Base-by-base conservation (phyloP, 139 green algal genomes). In the Trebouxia sp. region DNA sequence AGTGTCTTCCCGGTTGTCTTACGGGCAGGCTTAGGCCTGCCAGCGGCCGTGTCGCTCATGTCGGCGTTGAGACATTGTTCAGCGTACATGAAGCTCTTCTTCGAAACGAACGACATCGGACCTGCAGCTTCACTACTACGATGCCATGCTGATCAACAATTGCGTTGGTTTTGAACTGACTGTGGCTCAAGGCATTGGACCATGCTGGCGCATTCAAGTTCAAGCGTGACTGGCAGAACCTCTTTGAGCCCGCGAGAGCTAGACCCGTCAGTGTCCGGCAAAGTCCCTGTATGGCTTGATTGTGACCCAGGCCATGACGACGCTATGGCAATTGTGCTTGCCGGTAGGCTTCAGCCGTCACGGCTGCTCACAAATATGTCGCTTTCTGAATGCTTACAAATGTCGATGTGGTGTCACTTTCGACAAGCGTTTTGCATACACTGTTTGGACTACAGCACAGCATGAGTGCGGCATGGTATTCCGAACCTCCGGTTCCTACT, bases 301-400 rank as follows among this genome's bases (percentile, higher is more conserved):
- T 88, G 82, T 76, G 87, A 87, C 80, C 86, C 88, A 28, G 89
- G 89, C 30, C 89, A 93, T 75, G 89, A 93, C 51, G 89, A 93
- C 47, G 84, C 83, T 38, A 85, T 92, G 74, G 89, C 89, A 20
- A 87, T 93, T 41, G 77, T 92, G 11, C 66, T 92, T 9, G 89
- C 89, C 43, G 85, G 78, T 83, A 32, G 37, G 20, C 20, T 35
- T 14, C 30, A 47, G 66, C 38, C 11, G 20, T 53, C 47, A 53
- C 47, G 1, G 15, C 20, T 53, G 47, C 47, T 6, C 1, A 53
- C 15, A 53, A 53, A 17, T 53, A 14, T 26, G 47, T 26, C 47
- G 47, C 47, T n/a, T n/a, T n/a, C n/a, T n/a, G n/a, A n/a, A n/a
- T n/a, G n/a, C n/a, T n/a, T n/a, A n/a, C n/a, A n/a, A n/a, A n/a